A percentile compares a stretch with the other conserved stretches of the same genome.
Evolutionary conservation across 345 rosid genomes (phyloP).

Genomic region (Psidium friedrichsthalianum): DNA sequence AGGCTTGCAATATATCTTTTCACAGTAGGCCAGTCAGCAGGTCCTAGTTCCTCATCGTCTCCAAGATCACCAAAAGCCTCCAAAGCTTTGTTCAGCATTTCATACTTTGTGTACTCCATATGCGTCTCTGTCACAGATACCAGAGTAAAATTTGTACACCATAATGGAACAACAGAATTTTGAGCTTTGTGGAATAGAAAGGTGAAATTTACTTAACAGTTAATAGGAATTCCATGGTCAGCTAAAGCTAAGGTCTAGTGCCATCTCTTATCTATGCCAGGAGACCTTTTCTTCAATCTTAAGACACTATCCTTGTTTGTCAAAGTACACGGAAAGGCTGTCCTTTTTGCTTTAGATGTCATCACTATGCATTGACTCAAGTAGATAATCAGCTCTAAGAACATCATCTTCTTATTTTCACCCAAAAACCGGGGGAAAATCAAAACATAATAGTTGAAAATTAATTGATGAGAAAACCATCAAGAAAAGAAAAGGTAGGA

Average conservation of each 20-base stretch:
- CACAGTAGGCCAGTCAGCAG: constrained; percentile 89
- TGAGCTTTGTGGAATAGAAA: background rate
- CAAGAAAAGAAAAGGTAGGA: background rate
- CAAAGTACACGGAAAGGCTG: background rate
- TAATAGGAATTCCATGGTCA: background rate
- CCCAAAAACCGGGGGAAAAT: background rate
- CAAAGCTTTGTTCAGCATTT: constrained; percentile 74
- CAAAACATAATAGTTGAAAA: background rate
- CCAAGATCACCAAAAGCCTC: constrained; percentile 80
- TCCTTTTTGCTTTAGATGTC: background rate
- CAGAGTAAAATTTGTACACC: background rate
- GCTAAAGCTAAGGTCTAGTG: background rate
- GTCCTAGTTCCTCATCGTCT: constrained; percentile 98
- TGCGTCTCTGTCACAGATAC: constrained; percentile 48
- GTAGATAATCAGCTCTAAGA: background rate
- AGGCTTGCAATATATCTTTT: constrained; percentile 60
- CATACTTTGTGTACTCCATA: constrained; percentile 79
- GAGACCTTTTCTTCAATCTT: background rate
- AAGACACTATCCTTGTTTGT: background rate
- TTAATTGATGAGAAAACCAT: background rate
- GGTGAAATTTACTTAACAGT: background rate
- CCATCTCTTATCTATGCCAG: background rate
- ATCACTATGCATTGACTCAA: background rate
- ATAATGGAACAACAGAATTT: background rate
- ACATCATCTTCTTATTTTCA: background rate